Evolutionary conservation across 352 stramenopile genomes (phyloP), one percentile per base, ranked within the genome.

Genomic region (Aphanomyces astaci): DNA sequence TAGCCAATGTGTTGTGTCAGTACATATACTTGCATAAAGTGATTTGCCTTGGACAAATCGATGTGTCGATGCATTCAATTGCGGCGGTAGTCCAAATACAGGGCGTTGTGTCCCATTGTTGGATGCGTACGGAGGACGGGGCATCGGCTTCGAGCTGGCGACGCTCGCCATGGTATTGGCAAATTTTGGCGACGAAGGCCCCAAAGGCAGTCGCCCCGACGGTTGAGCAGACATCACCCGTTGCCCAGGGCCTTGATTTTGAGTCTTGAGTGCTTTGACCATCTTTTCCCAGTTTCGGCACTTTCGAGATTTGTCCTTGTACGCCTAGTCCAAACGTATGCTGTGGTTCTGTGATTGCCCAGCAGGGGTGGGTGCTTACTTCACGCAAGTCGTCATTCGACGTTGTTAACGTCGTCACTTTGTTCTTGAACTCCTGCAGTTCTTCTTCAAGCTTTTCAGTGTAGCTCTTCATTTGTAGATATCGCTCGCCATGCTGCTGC

Each of bases 221-320:
- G 62, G 46, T 51, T 68, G 62, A 19, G 62, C 62, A n/a, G 62
- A 59, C 62, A 68, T 68, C 17, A 59, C 62, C 3, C 62, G 43
- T 49, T 68, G 62, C n/a, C 62, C 51, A 15, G 15, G 25, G 17
- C 15, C 40, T 59, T 68, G 80, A 92, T 80, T 89, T 24, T 63
- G 19, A 51, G 45, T 40, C 27, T 73, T 71, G 7, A 62, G 22
- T 48, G 13, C 24, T 66, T 52, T 63, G 51, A 63, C 86, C 84
- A 94, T 92, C 73, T 92, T 94, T 71, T 94, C 86, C 83, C 84
- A 94, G 72, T 92, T 92, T 13, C 86, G 74, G 70, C 86, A 94
- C 75, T 92, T 92, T 51, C 84, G 69, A 11, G 86, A 86, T 63
- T 92, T 94, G 31, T 94, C 86, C 53, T 92, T 92, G 78, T 92